Percentiles rank a stretch among this genome's conserved stretches.
phyloP scores from a whole-genome alignment of 108 stramenopile genomes.

The Craspedostauros australis region DNA sequence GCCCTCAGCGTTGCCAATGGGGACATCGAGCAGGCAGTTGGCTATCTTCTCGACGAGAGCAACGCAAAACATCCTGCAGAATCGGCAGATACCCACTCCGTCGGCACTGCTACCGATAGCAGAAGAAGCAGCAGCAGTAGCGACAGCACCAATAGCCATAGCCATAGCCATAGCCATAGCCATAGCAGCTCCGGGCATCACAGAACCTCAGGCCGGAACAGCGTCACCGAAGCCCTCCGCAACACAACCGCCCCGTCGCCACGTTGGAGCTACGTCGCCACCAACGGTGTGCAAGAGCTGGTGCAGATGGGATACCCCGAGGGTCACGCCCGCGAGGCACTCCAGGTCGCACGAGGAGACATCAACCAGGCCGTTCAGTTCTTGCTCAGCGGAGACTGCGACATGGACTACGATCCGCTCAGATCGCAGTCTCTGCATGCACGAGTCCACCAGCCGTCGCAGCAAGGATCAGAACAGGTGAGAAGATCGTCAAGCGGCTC shows the following conservation, averaged over 20 bases:
- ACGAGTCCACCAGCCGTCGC: background rate
- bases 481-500: conserved; percentile 1
- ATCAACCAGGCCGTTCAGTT: conserved; percentile 20
- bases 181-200: no score
- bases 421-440: background rate
- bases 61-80: no score
- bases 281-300: conserved; percentile 5
- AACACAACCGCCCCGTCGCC: no score
- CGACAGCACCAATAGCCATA: no score
- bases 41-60: conserved; percentile 10
- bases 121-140: no score
- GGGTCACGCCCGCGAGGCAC: background rate
- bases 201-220: no score
- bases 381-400: conserved; percentile 9
- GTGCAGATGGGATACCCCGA: conserved; percentile 16
- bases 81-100: background rate
- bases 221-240: no score
- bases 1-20: conserved; percentile 12
- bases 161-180: no score
- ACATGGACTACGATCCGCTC: background rate
- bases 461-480: background rate
- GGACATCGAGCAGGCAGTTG: conserved; percentile 23
- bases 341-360: conserved; percentile 13
- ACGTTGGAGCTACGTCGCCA: no score
- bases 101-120: background rate